phyloP scores from a whole-genome alignment of 768 basidiomycete genomes.

The Jaapia argillacea region DNA sequence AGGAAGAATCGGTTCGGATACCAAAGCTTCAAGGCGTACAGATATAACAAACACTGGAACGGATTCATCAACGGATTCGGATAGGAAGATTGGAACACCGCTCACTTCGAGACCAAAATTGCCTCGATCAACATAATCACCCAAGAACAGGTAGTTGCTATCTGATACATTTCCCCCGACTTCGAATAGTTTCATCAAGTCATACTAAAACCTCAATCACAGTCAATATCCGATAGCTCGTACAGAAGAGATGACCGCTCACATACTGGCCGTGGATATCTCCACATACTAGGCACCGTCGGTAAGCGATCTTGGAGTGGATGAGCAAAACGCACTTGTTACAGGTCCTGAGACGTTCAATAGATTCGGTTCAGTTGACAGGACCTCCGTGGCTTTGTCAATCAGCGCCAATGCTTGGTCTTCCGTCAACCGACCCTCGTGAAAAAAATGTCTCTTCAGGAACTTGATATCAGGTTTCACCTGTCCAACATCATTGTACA shows the following conservation, averaged over 20 bases:
- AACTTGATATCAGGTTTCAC: slow-evolving; percentile 66
- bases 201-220: slow-evolving; percentile 51
- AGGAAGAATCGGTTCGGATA: slow-evolving; percentile 76
- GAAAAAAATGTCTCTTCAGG: slow-evolving; percentile 83
- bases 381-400: slow-evolving; percentile 49
- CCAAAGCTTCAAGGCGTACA: slow-evolving; percentile 89
- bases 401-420: slow-evolving; percentile 81
- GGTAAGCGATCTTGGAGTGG: slow-evolving; percentile 5
- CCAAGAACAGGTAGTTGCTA: slow-evolving; percentile 86
- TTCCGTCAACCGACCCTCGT: slow-evolving; percentile 77
- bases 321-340: slow-evolving; percentile 53
- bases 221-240: not conserved
- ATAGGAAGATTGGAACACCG: not conserved
- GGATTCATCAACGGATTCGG: not conserved
- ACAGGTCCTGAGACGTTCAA: slow-evolving; percentile 83
- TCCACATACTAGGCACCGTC: slow-evolving; percentile 62
- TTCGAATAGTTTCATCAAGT: slow-evolving; percentile 96
- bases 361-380: slow-evolving; percentile 75
- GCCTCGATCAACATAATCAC: slow-evolving; percentile 96
- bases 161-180: slow-evolving; percentile 81
- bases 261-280: slow-evolving; percentile 99
- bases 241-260: slow-evolving; percentile 10
- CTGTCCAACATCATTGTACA: slow-evolving; percentile 37
- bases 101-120: slow-evolving; percentile 77
- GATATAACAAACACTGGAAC: slow-evolving; percentile 78